Conservation (phyloP, 257 asterid species). For the Euphrasia confusa region DNA sequence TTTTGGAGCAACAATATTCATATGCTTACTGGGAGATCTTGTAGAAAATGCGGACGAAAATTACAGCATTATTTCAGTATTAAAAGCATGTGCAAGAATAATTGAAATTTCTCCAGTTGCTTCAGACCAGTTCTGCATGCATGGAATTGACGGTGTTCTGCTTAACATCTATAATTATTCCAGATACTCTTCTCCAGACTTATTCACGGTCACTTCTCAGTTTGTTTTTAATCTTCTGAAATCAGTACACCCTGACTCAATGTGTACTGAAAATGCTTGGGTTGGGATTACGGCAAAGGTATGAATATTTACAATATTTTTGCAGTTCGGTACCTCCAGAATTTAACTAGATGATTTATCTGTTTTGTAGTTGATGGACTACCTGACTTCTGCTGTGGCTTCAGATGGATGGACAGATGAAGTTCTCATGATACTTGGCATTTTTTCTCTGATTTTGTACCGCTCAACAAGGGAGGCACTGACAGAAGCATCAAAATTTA, state of each 20-base stretch:
- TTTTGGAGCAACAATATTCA: constrained; percentile 48
- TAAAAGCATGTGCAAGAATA: constrained; percentile 42
- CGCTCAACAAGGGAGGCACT: constrained; percentile 62
- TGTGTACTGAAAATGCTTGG: constrained; percentile 64
- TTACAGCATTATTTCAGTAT: constrained; percentile 51
- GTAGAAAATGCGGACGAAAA: constrained; percentile 42
- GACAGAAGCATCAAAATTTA: constrained; percentile 68
- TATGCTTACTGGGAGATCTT: constrained; percentile 56
- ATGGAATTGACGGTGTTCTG: constrained; percentile 58
- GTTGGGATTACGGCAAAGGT: constrained; percentile 62
- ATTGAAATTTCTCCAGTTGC: constrained; percentile 62
- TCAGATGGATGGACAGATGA: constrained; percentile 61
- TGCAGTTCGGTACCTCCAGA: constrained; percentile 5
- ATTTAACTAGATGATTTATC: constrained; percentile 14
- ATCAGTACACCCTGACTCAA: constrained; percentile 51
- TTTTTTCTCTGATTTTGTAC: constrained; percentile 63
- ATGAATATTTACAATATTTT: neutral
- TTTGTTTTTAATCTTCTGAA: constrained; percentile 48
- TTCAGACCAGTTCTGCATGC: constrained; percentile 65
- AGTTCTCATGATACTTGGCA: constrained; percentile 47
- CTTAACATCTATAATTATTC: constrained; percentile 40
- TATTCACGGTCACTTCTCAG: constrained; percentile 41
- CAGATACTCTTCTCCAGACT: constrained; percentile 38
- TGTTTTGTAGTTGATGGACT: constrained; percentile 52
- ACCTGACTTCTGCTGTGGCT: constrained; percentile 39